Conservation (phyloP, 2,329 filamentous ascomycete genomes). For the Paracamarosporium sp. region DNA sequence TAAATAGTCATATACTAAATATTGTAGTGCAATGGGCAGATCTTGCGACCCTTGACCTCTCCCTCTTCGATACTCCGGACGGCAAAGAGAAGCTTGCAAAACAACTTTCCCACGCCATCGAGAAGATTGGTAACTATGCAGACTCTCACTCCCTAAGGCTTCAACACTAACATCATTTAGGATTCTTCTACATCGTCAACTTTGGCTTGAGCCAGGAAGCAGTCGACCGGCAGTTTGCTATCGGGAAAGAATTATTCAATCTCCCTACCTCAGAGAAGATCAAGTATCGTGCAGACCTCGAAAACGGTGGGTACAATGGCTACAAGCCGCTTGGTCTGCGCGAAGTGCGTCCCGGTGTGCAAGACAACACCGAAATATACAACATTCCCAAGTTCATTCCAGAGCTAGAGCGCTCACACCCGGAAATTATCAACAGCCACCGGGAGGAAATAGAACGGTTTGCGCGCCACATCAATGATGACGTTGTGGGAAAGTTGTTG, state of each 20-base stretch:
- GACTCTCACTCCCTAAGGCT: not conserved
- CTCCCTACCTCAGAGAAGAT: slow-evolving; percentile 20
- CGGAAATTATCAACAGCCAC: slow-evolving; percentile 47
- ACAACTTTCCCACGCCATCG: slow-evolving; percentile 8
- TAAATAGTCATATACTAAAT: not conserved
- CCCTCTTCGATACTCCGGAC: slow-evolving; percentile 3
- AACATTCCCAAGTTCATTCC: slow-evolving; percentile 67
- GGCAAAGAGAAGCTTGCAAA: slow-evolving; percentile 12
- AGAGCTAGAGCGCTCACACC: slow-evolving; percentile 54
- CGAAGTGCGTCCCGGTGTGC: slow-evolving; percentile 45
- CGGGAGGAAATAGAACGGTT: slow-evolving; percentile 61
- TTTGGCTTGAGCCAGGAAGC: slow-evolving; percentile 21
- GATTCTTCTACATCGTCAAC: slow-evolving; percentile 26
- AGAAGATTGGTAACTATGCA: not conserved
- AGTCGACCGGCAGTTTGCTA: slow-evolving; percentile 24
- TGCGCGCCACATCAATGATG: slow-evolving; percentile 35
- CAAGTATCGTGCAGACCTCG: slow-evolving; percentile 18
- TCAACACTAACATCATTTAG: not conserved
- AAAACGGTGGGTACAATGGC: slow-evolving; percentile 57
- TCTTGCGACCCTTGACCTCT: slow-evolving; percentile 13
- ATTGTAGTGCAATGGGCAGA: slow-evolving; percentile 14
- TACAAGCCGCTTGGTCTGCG: slow-evolving; percentile 21
- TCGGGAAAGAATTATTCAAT: slow-evolving; percentile 20
- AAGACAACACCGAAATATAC: slow-evolving; percentile 65
- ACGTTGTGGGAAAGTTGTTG: slow-evolving; percentile 55